Evolutionary conservation across 108 stramenopile genomes (phyloP).

Genomic region (Cyclostephanos tholiformis): DNA sequence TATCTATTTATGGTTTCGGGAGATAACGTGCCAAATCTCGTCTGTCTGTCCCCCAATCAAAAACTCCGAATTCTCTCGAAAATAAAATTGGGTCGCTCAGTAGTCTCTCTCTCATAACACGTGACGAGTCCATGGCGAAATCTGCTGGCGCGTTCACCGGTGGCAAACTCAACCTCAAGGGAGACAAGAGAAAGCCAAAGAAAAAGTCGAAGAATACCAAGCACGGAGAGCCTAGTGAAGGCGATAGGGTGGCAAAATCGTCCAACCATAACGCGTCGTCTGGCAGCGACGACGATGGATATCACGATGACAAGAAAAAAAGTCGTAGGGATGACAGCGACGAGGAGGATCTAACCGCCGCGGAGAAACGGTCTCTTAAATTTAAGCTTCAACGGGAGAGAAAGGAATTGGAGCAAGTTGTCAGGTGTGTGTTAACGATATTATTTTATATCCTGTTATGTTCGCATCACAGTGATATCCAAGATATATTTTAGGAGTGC

Average conservation of each 20-base stretch:
- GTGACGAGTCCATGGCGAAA: conserved; percentile 19
- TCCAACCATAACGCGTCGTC: neutral
- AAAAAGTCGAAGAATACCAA: conserved; percentile 32
- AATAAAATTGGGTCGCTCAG: too few relatives aligned
- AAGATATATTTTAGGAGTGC: neutral
- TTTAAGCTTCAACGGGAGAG: conserved; percentile 58
- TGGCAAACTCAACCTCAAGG: conserved; percentile 42
- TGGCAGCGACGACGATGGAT: conserved; percentile 14
- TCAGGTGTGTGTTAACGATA: neutral
- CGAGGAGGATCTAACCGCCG: conserved; percentile 77
- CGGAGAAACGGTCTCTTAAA: conserved; percentile 61
- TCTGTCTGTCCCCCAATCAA: too few relatives aligned
- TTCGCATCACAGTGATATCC: neutral
- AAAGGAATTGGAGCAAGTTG: conserved; percentile 68
- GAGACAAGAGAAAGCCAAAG: conserved; percentile 34
- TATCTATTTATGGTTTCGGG: too few relatives aligned
- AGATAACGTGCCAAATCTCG: too few relatives aligned
- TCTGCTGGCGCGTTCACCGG: conserved; percentile 23
- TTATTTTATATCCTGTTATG: neutral
- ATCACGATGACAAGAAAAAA: neutral
- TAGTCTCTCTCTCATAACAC: too few relatives aligned
- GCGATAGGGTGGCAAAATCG: conserved; percentile 11
- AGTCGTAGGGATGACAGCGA: conserved; percentile 16
- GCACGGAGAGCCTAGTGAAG: conserved; percentile 14
- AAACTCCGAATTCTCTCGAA: too few relatives aligned